Base-by-base conservation (phyloP, 352 stramenopile genomes). In the Phytophthora crassamura region DNA sequence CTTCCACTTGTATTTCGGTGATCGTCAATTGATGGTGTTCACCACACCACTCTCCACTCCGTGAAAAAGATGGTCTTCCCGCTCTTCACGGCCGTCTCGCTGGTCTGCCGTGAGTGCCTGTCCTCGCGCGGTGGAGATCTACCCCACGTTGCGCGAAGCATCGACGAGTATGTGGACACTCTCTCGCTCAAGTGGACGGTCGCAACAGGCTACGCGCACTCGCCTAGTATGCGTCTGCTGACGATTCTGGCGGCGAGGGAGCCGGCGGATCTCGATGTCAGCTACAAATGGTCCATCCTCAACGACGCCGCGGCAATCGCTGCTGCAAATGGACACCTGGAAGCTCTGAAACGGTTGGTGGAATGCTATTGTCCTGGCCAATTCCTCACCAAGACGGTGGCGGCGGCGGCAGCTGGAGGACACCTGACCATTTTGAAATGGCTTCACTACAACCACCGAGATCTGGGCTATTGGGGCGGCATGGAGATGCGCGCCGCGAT, bases 371-470 rank as follows among this genome's bases (percentile, higher is more conserved):
- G 4, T 45, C 50, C 41, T 39, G 39, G 36, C 16, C 14, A 42
- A 28, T 74, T 67, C 41, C 53, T 67, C 18, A 69, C 65, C 14
- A 59, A 66, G 14, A 33, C 42, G 2, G 53, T 74, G 40, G 39
- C 25, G 25, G 40, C 33, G 10, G 59, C 59, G 28, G 59, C 59
- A 18, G 34, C 45, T 15, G 25, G 42, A 20, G 65, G 65, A 38
- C 53, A 66, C 22, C 30, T 69, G 47, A 14, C 49, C 11, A 49
- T 73, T 43, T 30, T 64, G 16, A 50, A 68, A 54, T 61, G 59
- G 50, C 50, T 72, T 30, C 16, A 53, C 22, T 16, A n/a, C 15
- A 10, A 59, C 32, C 33, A 66, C 22, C 48, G 40, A 14, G 36
- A 53, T 46, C 12, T 51, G 8, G 58, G 58, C 11, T 59, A 53